These are phyloP conservation scores for Eucalyptus shirleyi DNA, from an alignment of 345 rosid genomes.

Conservation along the genomic window DNA sequence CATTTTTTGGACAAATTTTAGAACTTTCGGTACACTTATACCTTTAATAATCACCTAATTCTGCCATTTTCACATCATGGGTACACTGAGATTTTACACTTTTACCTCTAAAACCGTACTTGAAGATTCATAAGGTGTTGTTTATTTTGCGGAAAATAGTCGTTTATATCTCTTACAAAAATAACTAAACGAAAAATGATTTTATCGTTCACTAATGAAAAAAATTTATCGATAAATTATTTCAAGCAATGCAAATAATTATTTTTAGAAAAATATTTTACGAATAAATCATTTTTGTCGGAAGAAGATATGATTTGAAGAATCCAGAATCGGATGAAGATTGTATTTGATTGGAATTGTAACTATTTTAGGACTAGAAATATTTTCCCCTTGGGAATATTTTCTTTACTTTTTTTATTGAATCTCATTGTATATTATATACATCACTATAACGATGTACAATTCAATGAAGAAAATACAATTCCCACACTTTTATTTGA, in stretches of 20 bases:
- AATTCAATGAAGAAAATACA: too few relatives aligned
- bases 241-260: neutral
- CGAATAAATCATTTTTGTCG: neutral
- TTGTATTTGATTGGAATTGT: too few relatives aligned
- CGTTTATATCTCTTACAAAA: too few relatives aligned
- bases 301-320: too few relatives aligned
- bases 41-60: neutral
- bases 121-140: neutral
- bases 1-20: neutral
- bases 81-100: neutral
- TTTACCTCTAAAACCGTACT: neutral
- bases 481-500: too few relatives aligned
- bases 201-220: neutral
- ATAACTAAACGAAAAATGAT: accelerated
- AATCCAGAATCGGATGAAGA: too few relatives aligned
- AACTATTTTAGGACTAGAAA: too few relatives aligned
- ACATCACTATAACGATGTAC: too few relatives aligned
- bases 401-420: too few relatives aligned
- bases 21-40: too few relatives aligned
- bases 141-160: neutral
- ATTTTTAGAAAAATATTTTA: neutral
- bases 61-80: neutral
- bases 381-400: too few relatives aligned
- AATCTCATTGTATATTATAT: too few relatives aligned
- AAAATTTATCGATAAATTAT: neutral